Conservation (phyloP, 2,329 filamentous ascomycete genomes). For the Fonsecaea erecta region DNA sequence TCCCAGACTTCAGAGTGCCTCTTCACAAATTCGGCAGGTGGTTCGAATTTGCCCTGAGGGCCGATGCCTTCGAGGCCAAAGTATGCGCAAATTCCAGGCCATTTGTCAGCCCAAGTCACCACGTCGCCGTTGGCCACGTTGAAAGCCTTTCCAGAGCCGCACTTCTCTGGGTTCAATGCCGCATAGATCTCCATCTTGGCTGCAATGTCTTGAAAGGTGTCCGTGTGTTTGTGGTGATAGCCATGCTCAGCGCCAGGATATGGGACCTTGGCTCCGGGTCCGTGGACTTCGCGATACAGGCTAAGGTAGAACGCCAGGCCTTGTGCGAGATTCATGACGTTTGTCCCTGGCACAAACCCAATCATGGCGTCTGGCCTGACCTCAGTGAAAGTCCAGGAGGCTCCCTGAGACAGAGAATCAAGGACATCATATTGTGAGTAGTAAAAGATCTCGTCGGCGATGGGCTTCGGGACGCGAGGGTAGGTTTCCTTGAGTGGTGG, state of each 20-base stretch:
- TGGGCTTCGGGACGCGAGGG: slow-evolving; percentile 39
- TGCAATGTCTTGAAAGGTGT: slow-evolving; percentile 40
- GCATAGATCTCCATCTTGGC: slow-evolving; percentile 41
- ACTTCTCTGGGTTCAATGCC: slow-evolving; percentile 37
- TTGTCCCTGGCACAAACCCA: slow-evolving; percentile 42
- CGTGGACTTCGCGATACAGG: slow-evolving; percentile 40
- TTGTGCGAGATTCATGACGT: slow-evolving; percentile 40
- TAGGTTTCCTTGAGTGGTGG: slow-evolving; percentile 42
- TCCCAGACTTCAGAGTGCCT: slow-evolving; percentile 32
- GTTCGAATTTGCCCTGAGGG: slow-evolving; percentile 28
- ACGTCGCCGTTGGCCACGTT: slow-evolving; percentile 41
- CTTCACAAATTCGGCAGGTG: slow-evolving; percentile 33
- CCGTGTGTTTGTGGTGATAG: slow-evolving; percentile 37
- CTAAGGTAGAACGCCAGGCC: slow-evolving; percentile 42
- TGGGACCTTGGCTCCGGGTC: slow-evolving; percentile 34
- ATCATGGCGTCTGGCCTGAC: slow-evolving; percentile 43
- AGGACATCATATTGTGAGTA: slow-evolving; percentile 41
- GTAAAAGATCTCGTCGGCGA: slow-evolving; percentile 42
- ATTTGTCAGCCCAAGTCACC: slow-evolving; percentile 39
- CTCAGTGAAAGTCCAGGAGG: slow-evolving; percentile 45
- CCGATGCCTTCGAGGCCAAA: slow-evolving; percentile 41
- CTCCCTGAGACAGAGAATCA: slow-evolving; percentile 34
- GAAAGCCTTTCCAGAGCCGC: slow-evolving; percentile 38
- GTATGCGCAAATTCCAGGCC: slow-evolving; percentile 40
- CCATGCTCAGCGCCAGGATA: slow-evolving; percentile 39